Base-by-base conservation (phyloP, 768 basidiomycete species). In the Chiua virens region DNA sequence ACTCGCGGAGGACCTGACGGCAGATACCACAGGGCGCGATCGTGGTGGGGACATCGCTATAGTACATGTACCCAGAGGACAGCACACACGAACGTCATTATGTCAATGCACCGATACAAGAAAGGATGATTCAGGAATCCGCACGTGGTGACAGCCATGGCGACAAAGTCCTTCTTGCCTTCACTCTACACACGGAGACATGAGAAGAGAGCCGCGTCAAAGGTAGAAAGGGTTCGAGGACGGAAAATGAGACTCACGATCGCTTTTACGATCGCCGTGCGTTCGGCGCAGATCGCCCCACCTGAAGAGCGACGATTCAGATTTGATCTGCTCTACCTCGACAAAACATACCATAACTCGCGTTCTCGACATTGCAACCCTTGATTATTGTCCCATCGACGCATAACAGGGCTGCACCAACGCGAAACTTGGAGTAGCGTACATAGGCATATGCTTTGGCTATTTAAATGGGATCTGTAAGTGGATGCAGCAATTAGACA, bases 251-350 rank as follows among this genome's bases (percentile, higher is more conserved):
- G 32, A 47, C 90, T 69, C 55, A 95, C 94, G 20, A 88, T 84
- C 23, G 92, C 95, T 68, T 97, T 97, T n/a, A 93, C 87, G 47
- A 99, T 75, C 0, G 95, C 95, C 0, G 96, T 98, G 27, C 95
- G 76, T 66, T 99, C 96, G 0, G 96, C 96, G 58, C 96, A 98
- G 52, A 98, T 95, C 0, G 89, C 81, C 1, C 81, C 92, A 5
- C 94, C 94, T 49, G 27, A 20, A 21, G 14, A n/a, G 34, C 17
- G 5, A 15, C 17, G 27, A 38, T 38, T 25, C 14, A 13, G 23
- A 15, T 25, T 14, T 23, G 14, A 39, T 34, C 15, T 34, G 15
- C 36, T 17, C 8, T 18, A 22, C 13, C 7, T 8, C 1, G 4
- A 32, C 17, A 17, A 30, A 11, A 30, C 74, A n/a, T 52, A 94